Conservation (phyloP, 2,329 filamentous ascomycete species). For the Trichoderma arundinaceum region DNA sequence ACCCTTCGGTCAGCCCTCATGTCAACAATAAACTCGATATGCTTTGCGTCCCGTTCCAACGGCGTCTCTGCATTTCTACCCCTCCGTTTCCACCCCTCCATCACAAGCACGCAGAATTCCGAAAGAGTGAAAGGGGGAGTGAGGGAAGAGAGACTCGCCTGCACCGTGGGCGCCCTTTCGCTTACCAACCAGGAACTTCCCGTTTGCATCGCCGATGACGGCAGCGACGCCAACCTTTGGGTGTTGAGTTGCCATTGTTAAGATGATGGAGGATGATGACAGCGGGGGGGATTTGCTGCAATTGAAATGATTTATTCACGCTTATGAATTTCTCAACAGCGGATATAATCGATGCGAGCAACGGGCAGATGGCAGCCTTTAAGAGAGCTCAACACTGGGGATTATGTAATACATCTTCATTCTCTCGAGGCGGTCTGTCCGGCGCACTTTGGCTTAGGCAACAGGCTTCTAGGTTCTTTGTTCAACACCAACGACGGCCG, state of each 20-base stretch:
- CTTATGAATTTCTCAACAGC: too few relatives aligned
- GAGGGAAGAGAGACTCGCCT: slow-evolving; percentile 43
- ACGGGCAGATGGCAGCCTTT: background rate
- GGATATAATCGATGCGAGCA: background rate
- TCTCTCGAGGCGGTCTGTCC: background rate
- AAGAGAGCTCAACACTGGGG: background rate
- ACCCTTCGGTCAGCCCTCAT: slow-evolving; percentile 28
- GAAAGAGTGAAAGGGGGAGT: too few relatives aligned
- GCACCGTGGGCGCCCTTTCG: slow-evolving; percentile 56
- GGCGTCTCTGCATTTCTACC: background rate
- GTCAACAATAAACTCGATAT: background rate
- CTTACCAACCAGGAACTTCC: slow-evolving; percentile 55
- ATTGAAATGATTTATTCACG: too few relatives aligned
- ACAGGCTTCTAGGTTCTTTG: background rate
- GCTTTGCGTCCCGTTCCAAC: background rate
- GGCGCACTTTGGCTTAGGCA: background rate
- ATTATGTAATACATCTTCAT: background rate
- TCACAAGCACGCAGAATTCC: background rate
- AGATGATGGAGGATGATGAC: background rate
- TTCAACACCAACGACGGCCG: background rate
- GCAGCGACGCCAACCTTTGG: slow-evolving; percentile 56
- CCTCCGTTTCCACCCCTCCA: background rate
- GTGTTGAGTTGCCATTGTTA: slow-evolving; percentile 35
- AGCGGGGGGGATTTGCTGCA: too few relatives aligned
- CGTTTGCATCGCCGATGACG: slow-evolving; percentile 51